Evolutionary conservation across 73 alveolate genomes (phyloP), one percentile per base, ranked within the genome.

Genomic region (Tetrahymena borealis): DNA sequence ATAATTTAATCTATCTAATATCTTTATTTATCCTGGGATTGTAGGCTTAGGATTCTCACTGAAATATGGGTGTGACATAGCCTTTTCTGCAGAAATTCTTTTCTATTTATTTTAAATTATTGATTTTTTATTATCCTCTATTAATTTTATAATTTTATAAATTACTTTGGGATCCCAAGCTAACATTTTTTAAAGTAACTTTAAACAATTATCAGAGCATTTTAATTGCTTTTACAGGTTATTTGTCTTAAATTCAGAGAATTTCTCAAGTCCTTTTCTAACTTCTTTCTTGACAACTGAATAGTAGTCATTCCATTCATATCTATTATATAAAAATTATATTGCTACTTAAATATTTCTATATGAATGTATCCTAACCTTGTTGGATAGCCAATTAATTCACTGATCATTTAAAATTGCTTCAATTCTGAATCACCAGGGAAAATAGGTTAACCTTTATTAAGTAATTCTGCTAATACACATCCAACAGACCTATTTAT

Each of bases 161-260:
- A 33, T 15, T 93, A 93, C 95, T 37, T 93, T 90, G 24, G 95
- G 95, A 93, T 93, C 95, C 95, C 95, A 93, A 9, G 90, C 33
- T 39, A 93, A 33, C 95, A 93, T 93, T 93, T 78, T 85, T 16
- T 78, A 39, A 18, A 93, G 90, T 16, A 93, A 90, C 40, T 93
- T 92, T 39, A 93, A 4, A 11, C 93, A 91, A 40, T 93, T 79
- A 20, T 85, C 91, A 3, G 95, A 85, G 60, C 91, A 91, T 40
- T 41, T 91, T 11, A 40, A 39, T 11, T 79, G 28, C 4, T 39
- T 85, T 31, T 93, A 39, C 12, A 40, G 37, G 2, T 79, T 37
- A 28, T 36, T 85, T 38, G 95, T 91, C 41, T 90, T 37, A 33
- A 91, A 93, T 39, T 85, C 32, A 40, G 90, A 93, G 79, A 39